These are phyloP conservation scores for Petasospora fabianii DNA, from an alignment of 1,139 yeast species.

Conservation along the genomic window DNA sequence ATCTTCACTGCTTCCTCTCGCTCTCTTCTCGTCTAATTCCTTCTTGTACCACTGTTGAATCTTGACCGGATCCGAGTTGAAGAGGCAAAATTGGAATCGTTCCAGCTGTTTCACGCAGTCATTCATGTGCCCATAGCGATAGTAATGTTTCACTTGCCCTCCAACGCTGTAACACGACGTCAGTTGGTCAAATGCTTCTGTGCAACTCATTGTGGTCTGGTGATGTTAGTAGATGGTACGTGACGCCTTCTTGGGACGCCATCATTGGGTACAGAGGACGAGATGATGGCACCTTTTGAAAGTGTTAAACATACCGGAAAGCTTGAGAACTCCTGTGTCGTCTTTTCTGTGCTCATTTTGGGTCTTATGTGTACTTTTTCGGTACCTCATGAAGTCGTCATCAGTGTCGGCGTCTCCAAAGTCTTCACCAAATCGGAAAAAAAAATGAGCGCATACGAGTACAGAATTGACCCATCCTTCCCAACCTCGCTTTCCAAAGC, in stretches of 20 bases:
- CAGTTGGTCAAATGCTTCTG: constrained; percentile 83
- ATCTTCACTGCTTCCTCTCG: constrained; percentile 74
- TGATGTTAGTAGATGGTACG: neutral
- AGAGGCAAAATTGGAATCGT: constrained; percentile 78
- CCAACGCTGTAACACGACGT: constrained; percentile 86
- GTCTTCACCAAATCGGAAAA: no score
- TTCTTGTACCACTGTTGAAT: constrained; percentile 71
- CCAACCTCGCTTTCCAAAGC: no score
- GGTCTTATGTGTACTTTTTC: no score
- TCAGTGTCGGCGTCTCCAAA: no score
- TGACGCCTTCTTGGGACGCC: neutral
- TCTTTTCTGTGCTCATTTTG: no score
- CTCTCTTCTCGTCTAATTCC: constrained; percentile 55
- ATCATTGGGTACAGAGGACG: neutral
- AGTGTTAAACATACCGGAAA: neutral
- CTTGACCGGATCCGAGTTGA: constrained; percentile 49
- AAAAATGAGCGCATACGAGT: no score
- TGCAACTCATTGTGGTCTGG: constrained; percentile 56
- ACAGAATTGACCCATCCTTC: no score
- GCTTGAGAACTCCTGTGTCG: neutral
- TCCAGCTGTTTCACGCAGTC: constrained; percentile 66
- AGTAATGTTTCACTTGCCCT: constrained; percentile 79
- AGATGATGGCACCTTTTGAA: no score
- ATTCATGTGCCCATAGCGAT: constrained; percentile 75
- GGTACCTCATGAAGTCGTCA: no score